Base-by-base conservation (phyloP, 441 rosid genomes). In the Brassica balearica region DNA sequence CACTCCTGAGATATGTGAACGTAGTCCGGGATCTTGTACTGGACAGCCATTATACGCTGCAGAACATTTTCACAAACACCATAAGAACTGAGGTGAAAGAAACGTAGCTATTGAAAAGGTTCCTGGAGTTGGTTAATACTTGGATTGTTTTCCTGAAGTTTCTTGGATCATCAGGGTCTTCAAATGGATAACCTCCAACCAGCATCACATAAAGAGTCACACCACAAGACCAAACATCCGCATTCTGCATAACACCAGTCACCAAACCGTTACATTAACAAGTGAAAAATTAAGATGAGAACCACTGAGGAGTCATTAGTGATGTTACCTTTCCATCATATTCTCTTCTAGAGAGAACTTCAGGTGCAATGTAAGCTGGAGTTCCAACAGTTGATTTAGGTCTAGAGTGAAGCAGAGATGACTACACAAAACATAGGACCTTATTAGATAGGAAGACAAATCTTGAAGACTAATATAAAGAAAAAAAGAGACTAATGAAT, bases 221-320 rank as follows among this genome's bases (percentile, higher is more conserved):
- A 76, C 98, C 97, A 75, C 98, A 94, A 11, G 98, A 94, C 98
- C 98, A 94, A 23, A 94, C 97, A 88, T 94, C 98, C 66, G 98
- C 98, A 83, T 87, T 64, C 98, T 94, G 75, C 59, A 83, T n/a
- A 77, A 65, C 25, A 8, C 67, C 36, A 75, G 27, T 46, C 62
- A 62, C 70, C 23, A 79, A 53, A 36, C 10, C 59, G 67, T 68
- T 1, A 5, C 22, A 69, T 74, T 2, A 38, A 62, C 71, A 74
- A 63, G 75, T 68, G 75, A 19, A 25, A 58, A 12, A 41, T 41
- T 3, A 43, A 10, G 5, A 1, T 5, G 27, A 55, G 9, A 2
- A 38, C 0, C 62, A 64, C 8, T 62, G 67, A 68, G 34, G 71
- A 17, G 38, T 25, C 20, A 29, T 64, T 38, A 55, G 36, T 61